phyloP scores from a whole-genome alignment of 1,284 basidiomycete genomes.

The Taiwanofungus camphoratus region DNA sequence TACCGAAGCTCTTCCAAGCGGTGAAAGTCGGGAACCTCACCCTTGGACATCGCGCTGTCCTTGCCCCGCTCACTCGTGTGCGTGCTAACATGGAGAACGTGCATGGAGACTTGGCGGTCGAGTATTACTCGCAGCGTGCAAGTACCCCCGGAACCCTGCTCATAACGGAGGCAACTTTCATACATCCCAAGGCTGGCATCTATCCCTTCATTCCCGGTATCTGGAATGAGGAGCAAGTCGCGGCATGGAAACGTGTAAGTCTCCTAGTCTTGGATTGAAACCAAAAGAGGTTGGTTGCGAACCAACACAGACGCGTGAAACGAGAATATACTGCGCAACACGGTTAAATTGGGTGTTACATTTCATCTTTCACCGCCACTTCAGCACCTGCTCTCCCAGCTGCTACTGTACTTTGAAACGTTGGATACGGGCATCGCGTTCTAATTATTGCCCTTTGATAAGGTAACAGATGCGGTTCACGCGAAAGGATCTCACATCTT shows the following conservation, averaged over 20 bases:
- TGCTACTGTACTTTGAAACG: too few species aligned
- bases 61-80: constrained; percentile 42
- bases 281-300: too few species aligned
- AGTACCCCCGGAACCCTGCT: constrained; percentile 39
- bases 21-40: constrained; percentile 35
- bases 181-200: constrained; percentile 35
- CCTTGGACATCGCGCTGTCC: constrained; percentile 40
- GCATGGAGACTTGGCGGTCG: constrained; percentile 27
- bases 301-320: too few species aligned
- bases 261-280: too few species aligned
- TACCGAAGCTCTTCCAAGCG: constrained; percentile 38
- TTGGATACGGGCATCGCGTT: too few species aligned
- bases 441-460: too few species aligned
- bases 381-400: too few species aligned
- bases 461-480: constrained; percentile 27
- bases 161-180: constrained; percentile 43
- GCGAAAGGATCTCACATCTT: constrained; percentile 35
- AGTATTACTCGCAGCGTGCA: constrained; percentile 46
- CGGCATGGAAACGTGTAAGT: constrained; percentile 41
- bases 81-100: constrained; percentile 28
- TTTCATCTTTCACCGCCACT: too few species aligned
- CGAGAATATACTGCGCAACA: too few species aligned
- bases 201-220: constrained; percentile 36
- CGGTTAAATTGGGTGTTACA: too few species aligned
- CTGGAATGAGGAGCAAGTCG: constrained; percentile 39